Base-by-base conservation (phyloP, 2,329 filamentous ascomycete genomes). In the Ambrosiella xylebori region DNA sequence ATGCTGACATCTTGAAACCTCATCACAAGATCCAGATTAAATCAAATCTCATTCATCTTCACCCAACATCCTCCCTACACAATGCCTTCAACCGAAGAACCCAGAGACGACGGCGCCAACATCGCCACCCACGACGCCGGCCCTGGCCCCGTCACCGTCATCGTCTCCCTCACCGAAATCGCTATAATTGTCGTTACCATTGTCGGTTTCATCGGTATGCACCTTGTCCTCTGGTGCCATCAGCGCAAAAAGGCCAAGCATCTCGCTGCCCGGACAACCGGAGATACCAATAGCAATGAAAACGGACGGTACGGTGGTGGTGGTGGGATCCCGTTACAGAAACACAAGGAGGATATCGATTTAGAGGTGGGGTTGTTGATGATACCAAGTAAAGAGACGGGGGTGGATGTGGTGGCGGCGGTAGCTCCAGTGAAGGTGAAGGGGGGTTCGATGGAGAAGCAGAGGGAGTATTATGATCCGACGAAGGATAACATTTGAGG, bases 181-280 rank as follows among this genome's bases (percentile, higher is more conserved):
- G 19, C 19, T 19, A 39, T 62, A 3, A 62, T 63, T 15, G 54
- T 63, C 6, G 56, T 51, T 17, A 58, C 57, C 13, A 41, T 61
- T 13, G 40, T 59, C 7, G 44, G 57, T n/a, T 60, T 63, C 39
- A 6, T 58, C 37, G 51, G 53, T 11, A 56, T 61, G 56, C 50
- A 54, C 17, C 41, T 57, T 13, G 51, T 63, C n/a, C 58, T 63
- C 9, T 61, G 54, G 56, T 59, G 52, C 56, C 54, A 59, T 38
- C 56, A 58, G 38, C 55, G 60, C 49, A 57, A 57, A 27, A 57
- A 59, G 58, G 51, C 50, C 1, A 35, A 52, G 36, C 36, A 37
- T 7, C 37, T 45, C 3, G n/a, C 39, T n/a, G 9, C 17, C 27
- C n/a, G 4, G 47, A 27, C 17, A 11, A 12, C 27, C 11, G 39